Base-by-base conservation (phyloP, 768 basidiomycete genomes). In the Hericium erinaceus region DNA sequence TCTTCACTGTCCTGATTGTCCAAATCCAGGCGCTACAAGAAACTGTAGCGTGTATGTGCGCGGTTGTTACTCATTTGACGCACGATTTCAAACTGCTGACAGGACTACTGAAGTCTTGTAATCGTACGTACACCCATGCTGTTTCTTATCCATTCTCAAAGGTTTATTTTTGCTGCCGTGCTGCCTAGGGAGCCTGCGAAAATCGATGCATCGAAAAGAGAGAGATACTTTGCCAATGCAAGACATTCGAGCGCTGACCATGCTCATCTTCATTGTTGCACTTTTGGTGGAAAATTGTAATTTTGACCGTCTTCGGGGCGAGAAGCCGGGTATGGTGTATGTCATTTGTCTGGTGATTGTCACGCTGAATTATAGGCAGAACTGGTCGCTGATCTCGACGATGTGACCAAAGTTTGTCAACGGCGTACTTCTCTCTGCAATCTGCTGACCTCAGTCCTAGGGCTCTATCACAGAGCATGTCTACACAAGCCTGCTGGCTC, bases 21-120 rank as follows among this genome's bases (percentile, higher is more conserved):
- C 41, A 16, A 46, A 1, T 61, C 11, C 49, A 94, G 88, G 85
- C 88, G 20, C 70, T 98, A 37, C 92, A 95, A 73, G 97, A 98
- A 70, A 83, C 84, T 12, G 89, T 98, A 13, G 92, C 92, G 0
- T 98, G 95, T 62, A 85, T 95, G 74, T 95, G 94, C 67, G 80
- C 82, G 0, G 88, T 89, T 1, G 86, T 95, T 1, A 84, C 85
- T 53, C 73, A 89, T 62, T 77, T 98, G 16, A 98, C 97, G 0
- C 89, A 91, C 58, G 93, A 98, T 63, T 95, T 86, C 64, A 73
- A 73, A 15, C 80, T 84, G 39, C 76, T 98, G 16, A 80, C 93
- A 24, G 85, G 83, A 38, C 76, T 98, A 4, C 68, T 98, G 61
- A 88, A 88, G 63, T 92, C 91, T 0, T 95, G 92, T 70, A 89